These are phyloP conservation scores for Entomortierella parvispora DNA, from an alignment of 192 early-diverging fungal genomes.

Conservation along the genomic window DNA sequence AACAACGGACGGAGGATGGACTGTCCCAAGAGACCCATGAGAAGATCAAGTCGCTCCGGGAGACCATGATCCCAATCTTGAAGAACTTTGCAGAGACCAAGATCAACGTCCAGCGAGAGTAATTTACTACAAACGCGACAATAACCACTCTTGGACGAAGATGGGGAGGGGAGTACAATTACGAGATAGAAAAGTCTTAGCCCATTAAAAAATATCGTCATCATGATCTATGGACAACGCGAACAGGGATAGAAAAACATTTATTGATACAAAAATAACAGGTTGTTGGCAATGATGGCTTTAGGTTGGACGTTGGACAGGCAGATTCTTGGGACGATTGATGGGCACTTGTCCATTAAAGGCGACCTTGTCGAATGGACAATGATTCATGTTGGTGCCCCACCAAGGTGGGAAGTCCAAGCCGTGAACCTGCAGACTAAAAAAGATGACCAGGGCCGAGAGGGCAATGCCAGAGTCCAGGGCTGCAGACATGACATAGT, in stretches of 20 bases:
- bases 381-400: conserved; percentile 59
- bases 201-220: no score
- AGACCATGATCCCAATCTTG: conserved; percentile 43
- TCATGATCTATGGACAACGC: no score
- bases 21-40: conserved; percentile 21
- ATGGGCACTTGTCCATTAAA: conserved; percentile 37
- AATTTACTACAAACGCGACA: not conserved
- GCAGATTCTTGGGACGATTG: conserved; percentile 6
- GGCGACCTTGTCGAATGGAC: conserved; percentile 54
- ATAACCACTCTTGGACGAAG: no score
- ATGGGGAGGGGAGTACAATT: no score
- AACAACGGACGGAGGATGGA: conserved; percentile 16
- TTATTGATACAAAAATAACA: not conserved
- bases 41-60: conserved; percentile 28
- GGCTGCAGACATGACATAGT: conserved; percentile 75
- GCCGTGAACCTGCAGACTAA: conserved; percentile 50
- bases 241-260: not conserved
- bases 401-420: conserved; percentile 58
- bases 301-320: not conserved
- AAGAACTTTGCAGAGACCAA: conserved; percentile 48
- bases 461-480: conserved; percentile 67
- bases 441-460: conserved; percentile 56
- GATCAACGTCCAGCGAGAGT: conserved; percentile 21
- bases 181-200: no score
- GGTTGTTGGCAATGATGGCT: no score